Conservation (phyloP, 306 rosid species). For the Rosa lucieae region DNA sequence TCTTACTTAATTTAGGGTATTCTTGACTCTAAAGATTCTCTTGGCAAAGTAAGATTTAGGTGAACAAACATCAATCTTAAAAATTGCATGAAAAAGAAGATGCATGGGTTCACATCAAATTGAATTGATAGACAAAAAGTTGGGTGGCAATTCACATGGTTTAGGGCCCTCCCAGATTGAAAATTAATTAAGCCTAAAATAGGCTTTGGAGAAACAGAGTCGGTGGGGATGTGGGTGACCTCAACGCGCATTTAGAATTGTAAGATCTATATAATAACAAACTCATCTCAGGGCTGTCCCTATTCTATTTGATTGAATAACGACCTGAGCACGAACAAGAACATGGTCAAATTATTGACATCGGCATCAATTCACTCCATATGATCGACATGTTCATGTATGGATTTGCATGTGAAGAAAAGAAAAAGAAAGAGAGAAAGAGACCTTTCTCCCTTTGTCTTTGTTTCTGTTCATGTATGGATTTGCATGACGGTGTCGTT, state of each 20-base stretch:
- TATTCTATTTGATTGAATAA: background rate
- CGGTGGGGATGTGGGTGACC: background rate
- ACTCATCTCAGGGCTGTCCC: background rate
- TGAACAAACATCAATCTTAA: background rate
- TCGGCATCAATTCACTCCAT: background rate
- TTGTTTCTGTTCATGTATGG: background rate
- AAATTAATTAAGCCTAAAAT: background rate
- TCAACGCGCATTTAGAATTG: constrained; percentile 3
- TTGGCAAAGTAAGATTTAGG: background rate
- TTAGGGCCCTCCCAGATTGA: background rate
- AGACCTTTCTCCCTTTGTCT: background rate
- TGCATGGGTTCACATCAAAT: background rate
- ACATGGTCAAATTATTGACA: background rate
- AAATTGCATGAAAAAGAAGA: background rate
- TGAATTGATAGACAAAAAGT: background rate
- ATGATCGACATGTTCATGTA: background rate
- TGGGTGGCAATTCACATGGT: background rate
- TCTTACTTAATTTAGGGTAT: background rate
- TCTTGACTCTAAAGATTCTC: background rate
- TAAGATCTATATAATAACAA: background rate
- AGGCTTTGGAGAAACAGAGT: background rate
- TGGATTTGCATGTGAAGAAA: constrained; percentile 2
- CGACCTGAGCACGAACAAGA: background rate
- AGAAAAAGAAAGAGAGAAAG: background rate
- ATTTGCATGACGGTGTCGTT: background rate